Conservation (phyloP, 306 rosid species). For the Fagus sylvatica region DNA sequence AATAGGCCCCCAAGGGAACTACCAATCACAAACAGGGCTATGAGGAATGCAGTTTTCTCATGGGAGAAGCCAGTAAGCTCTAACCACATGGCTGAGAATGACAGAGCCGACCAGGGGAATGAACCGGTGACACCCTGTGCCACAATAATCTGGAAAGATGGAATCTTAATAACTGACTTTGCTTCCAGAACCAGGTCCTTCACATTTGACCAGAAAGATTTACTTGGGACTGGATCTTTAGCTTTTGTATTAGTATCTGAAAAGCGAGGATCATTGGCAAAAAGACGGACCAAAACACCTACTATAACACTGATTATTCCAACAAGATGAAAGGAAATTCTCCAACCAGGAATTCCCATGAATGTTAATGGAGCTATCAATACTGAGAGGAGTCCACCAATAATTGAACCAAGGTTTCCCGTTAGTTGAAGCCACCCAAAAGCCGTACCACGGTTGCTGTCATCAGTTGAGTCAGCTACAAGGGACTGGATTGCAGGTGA, state of each 20-base stretch:
- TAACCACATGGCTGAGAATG: slow-evolving; percentile 94
- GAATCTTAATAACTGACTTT: slow-evolving; percentile 66
- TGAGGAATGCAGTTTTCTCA: slow-evolving; percentile 68
- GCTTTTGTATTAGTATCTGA: slow-evolving; percentile 31
- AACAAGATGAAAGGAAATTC: slow-evolving; percentile 83
- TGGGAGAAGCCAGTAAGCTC: slow-evolving; percentile 92
- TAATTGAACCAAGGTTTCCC: slow-evolving; percentile 74
- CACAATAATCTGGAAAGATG: slow-evolving; percentile 85
- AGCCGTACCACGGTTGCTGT: slow-evolving; percentile 78
- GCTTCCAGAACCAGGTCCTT: slow-evolving; percentile 66
- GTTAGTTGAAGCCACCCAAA: slow-evolving; percentile 97
- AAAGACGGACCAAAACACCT: slow-evolving; percentile 61
- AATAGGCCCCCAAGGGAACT: slow-evolving; percentile 81
- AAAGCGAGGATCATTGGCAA: slow-evolving; percentile 81
- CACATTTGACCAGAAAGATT: slow-evolving; percentile 60
- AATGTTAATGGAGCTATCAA: slow-evolving; percentile 72
- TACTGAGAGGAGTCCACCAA: slow-evolving; percentile 80
- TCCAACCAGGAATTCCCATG: slow-evolving; percentile 94
- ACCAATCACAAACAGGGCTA: slow-evolving; percentile 70
- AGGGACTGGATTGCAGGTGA: slow-evolving; percentile 94
- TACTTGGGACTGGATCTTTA: slow-evolving; percentile 29
- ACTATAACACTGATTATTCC: slow-evolving; percentile 76
- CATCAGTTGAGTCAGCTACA: slow-evolving; percentile 89
- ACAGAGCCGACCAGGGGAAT: slow-evolving; percentile 90
- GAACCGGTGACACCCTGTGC: slow-evolving; percentile 95